Base-by-base conservation (phyloP, 225 moss, liverwort and hornwort genomes). In the Rhytidiadelphus loreus region DNA sequence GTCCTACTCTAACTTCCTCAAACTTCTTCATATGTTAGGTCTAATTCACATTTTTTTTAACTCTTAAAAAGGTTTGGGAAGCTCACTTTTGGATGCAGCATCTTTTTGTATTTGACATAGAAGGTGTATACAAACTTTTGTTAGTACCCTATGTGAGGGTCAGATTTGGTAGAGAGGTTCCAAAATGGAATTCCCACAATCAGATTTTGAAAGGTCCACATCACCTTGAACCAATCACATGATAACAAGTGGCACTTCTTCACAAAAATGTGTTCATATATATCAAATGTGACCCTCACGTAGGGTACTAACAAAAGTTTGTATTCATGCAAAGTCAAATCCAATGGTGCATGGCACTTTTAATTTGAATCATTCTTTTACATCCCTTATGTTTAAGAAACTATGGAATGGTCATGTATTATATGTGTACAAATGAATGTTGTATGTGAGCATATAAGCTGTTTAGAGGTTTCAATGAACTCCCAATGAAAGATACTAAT, bases 261-360 rank as follows among this genome's bases (percentile, higher is more conserved):
- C 0, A 39, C 7, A 29, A 72, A 11, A 18, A 3, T 48, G 9
- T 12, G 2, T 74, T 32, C 5, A 19, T 19, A 48, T 7, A 20
- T 48, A 7, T 0, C 0, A 0, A 74, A 32, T 32, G 0, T 48
- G 2, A 46, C 2, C 4, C 1, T 48, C 4, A 7, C 0, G 0
- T 74, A 48, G 30, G 73, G 1, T 30, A 48, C 0, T 20, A 3
- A 19, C 7, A 74, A 74, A 48, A 18, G 2, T 30, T 30, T 0
- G 6, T 17, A 30, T 18, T 46, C 9, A 26, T 26, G 4, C 74
- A 74, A 26, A 74, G 12, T 12, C 0, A 0, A 48, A 74, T 73
- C 12, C 2, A 30, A 11, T 74, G 1, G 19, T 30, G 7, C 12
- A 73, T 29, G 17, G 7, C 29, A 48, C 2, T 48, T 48, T 19